Percentiles rank a stretch among this genome's conserved stretches.
phyloP scores from a whole-genome alignment of 345 rosid species.

The Eucalyptus lansdowneana region DNA sequence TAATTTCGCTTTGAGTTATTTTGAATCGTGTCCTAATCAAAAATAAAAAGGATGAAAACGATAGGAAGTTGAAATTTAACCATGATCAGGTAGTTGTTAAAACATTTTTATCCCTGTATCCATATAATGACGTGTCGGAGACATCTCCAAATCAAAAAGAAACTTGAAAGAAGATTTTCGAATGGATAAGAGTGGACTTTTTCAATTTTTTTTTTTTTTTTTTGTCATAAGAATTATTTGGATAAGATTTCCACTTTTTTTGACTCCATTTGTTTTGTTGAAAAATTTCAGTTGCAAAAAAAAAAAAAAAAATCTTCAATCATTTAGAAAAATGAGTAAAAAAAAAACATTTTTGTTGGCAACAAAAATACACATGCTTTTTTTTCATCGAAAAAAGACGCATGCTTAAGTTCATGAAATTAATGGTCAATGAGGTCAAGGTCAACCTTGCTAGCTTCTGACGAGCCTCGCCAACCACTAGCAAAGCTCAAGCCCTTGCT shows the following conservation, averaged over 20 bases:
- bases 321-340: background rate
- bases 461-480: too few species aligned
- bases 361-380: background rate
- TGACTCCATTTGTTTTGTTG: fast-evolving
- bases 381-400: fast-evolving
- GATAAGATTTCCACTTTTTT: background rate
- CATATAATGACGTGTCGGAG: background rate
- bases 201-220: background rate
- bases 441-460: fast-evolving
- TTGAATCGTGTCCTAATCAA: background rate
- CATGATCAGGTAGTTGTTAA: background rate
- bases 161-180: background rate
- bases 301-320: background rate
- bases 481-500: fast-evolving
- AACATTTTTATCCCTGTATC: background rate
- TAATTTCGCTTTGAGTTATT: background rate
- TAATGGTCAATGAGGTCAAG: fast-evolving
- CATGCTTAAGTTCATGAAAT: background rate
- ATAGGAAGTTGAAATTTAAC: background rate
- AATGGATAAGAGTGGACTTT: background rate
- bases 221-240: background rate
- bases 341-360: background rate
- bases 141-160: background rate
- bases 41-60: background rate
- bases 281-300: background rate